Conservation (phyloP, 1,284 basidiomycete species). For the Trametes sp. region DNA sequence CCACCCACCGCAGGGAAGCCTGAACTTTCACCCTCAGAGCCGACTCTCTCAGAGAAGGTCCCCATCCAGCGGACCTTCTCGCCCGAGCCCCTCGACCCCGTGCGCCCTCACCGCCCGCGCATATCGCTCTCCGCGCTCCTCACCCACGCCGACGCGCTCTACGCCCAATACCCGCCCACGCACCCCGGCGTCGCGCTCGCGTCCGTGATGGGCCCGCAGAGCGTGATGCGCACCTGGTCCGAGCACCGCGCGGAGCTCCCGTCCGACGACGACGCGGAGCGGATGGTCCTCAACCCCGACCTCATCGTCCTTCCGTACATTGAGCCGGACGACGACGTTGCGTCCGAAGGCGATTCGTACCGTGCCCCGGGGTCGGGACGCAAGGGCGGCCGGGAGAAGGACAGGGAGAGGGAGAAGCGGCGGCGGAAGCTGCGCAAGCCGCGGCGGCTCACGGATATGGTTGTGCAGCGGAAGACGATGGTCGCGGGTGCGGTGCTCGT, state of each 20-base stretch:
- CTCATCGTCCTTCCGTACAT: slow-evolving; percentile 59
- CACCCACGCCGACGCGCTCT: slow-evolving; percentile 52
- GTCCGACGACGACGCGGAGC: slow-evolving; percentile 65
- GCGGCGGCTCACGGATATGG: slow-evolving; percentile 37
- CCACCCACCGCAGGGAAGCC: neutral
- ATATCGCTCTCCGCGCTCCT: slow-evolving; percentile 53
- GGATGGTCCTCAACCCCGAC: slow-evolving; percentile 61
- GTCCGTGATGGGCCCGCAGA: slow-evolving; percentile 75
- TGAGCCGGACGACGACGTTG: slow-evolving; percentile 36
- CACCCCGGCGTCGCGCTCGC: slow-evolving; percentile 57
- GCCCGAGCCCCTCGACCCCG: slow-evolving; percentile 18
- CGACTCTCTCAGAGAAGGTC: slow-evolving; percentile 21
- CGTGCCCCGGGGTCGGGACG: neutral
- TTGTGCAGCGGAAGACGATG: slow-evolving; percentile 54
- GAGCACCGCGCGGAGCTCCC: slow-evolving; percentile 50
- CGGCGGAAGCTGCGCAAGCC: slow-evolving; percentile 40
- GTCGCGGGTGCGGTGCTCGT: slow-evolving; percentile 70
- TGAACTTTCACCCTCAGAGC: slow-evolving; percentile 11
- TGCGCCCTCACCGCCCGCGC: slow-evolving; percentile 35
- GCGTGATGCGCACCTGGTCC: slow-evolving; percentile 66
- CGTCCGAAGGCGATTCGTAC: slow-evolving; percentile 36
- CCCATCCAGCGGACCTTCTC: slow-evolving; percentile 25
- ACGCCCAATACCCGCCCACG: slow-evolving; percentile 52
- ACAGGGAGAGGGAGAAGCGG: slow-evolving; percentile 35
- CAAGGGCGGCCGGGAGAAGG: slow-evolving; percentile 38